These are phyloP conservation scores for Helicocarpus griseus DNA, from an alignment of 2,329 filamentous ascomycete species.

Conservation along the genomic window DNA sequence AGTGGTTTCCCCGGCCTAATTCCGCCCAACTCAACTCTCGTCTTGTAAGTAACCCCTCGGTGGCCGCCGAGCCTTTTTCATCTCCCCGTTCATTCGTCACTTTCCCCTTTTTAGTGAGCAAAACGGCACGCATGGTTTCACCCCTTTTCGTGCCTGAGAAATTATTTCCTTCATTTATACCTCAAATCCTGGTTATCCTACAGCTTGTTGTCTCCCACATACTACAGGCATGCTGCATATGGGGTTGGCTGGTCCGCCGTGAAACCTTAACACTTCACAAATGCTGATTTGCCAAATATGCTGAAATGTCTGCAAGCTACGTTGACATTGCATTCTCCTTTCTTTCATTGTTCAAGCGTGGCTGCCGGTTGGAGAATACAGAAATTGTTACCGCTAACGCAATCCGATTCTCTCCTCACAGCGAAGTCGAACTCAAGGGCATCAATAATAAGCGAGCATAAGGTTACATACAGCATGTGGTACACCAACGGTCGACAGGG, in stretches of 20 bases:
- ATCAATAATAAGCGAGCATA: constrained; percentile 45
- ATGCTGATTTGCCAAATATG: neutral
- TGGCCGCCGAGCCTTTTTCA: neutral
- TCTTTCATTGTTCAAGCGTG: neutral
- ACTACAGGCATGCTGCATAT: neutral
- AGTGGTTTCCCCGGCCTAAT: constrained; percentile 75
- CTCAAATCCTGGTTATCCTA: neutral
- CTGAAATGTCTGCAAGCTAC: neutral
- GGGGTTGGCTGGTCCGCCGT: neutral
- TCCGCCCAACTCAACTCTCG: constrained; percentile 61
- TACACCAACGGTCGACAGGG: neutral
- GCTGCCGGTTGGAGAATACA: neutral
- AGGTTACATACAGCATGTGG: neutral
- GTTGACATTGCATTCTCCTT: neutral
- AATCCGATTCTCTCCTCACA: constrained; percentile 22
- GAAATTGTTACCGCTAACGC: constrained; percentile 7
- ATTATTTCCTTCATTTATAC: neutral
- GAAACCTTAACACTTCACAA: neutral
- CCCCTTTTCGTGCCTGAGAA: constrained; percentile 1
- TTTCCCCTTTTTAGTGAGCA: neutral
- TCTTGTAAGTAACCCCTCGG: constrained; percentile 66
- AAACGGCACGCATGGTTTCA: neutral
- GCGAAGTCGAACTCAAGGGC: constrained; percentile 59
- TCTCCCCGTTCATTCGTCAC: constrained; percentile 1
- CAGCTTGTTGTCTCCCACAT: neutral